Evolutionary conservation across 176 grass and related monocot species (phyloP).

Genomic region (Puya raimondii): DNA sequence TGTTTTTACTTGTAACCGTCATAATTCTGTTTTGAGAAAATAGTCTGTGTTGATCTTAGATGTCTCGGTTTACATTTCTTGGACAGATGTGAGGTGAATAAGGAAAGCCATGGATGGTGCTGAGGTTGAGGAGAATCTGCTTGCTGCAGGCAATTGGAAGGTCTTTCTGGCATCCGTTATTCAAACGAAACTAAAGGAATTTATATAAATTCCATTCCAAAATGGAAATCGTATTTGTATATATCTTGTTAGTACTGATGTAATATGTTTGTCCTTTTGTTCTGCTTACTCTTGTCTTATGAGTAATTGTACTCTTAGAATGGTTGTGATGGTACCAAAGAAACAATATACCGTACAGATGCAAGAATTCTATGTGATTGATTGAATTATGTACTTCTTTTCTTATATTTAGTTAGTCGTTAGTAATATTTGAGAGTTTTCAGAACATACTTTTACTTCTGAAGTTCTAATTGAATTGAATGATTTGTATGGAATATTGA

Average conservation of each 20-base stretch:
- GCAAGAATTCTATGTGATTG: no score
- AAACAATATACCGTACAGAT: no score
- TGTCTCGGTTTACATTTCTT: neutral
- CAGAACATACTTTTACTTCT: neutral
- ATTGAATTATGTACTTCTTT: no score
- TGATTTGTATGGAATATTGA: neutral
- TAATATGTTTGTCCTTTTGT: neutral
- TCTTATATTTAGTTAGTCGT: no score
- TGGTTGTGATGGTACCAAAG: no score
- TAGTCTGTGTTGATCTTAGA: neutral
- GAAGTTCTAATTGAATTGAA: neutral
- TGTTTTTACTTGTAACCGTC: neutral
- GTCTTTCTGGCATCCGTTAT: slow-evolving; percentile 24
- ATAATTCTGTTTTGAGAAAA: neutral
- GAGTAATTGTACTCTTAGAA: no score
- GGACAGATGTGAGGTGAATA: slow-evolving; percentile 44
- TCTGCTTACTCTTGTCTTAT: no score
- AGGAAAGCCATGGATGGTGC: slow-evolving; percentile 40
- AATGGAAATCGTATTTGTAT: neutral
- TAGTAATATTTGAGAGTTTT: no score
- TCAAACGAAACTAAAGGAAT: slow-evolving; percentile 1
- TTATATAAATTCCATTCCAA: neutral
- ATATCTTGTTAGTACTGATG: slow-evolving; percentile 8
- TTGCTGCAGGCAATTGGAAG: slow-evolving; percentile 50
- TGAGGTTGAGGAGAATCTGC: slow-evolving; percentile 43